Evolutionary conservation across 1,139 yeast species (phyloP).

Genomic region (Lodderomyces orthopsilosis): DNA sequence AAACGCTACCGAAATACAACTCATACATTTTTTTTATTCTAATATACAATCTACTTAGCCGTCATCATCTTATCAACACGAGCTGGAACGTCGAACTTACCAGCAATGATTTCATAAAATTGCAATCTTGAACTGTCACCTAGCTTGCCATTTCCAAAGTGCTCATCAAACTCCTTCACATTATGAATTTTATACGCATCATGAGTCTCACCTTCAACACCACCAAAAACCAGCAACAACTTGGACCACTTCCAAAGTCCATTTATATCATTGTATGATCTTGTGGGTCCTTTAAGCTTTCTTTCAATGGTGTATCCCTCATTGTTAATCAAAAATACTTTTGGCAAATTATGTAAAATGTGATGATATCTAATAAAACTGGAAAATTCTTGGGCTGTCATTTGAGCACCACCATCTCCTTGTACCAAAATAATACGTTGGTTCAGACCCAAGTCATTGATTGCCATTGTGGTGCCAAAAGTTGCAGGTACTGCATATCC

Average conservation of each 20-base stretch:
- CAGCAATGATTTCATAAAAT: conserved; percentile 58
- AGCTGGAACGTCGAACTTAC: conserved; percentile 61
- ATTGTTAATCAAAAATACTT: conserved; percentile 71
- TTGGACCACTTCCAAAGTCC: conserved; percentile 77
- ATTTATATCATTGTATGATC: conserved; percentile 76
- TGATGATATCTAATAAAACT: conserved; percentile 60
- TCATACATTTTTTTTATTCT: neutral
- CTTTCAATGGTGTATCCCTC: conserved; percentile 88
- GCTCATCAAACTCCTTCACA: conserved; percentile 25
- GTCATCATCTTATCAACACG: conserved; percentile 28
- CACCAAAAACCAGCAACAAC: conserved; percentile 68
- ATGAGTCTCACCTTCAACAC: conserved; percentile 34
- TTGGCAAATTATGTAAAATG: conserved; percentile 40
- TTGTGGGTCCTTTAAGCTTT: conserved; percentile 71
- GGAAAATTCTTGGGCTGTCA: conserved; percentile 82
- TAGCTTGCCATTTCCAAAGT: conserved; percentile 14
- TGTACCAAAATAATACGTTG: conserved; percentile 68
- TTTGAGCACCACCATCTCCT: conserved; percentile 92
- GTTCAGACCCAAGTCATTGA: conserved; percentile 47
- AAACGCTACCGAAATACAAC: neutral
- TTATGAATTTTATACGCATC: conserved; percentile 32
- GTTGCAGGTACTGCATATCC: conserved; percentile 87
- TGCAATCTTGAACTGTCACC: conserved; percentile 25
- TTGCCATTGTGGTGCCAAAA: conserved; percentile 72
- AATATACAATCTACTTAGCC: neutral